Percentiles rank a stretch among this genome's conserved stretches.
Evolutionary conservation across 345 rosid genomes (phyloP).

Genomic region (Linum tenue): DNA sequence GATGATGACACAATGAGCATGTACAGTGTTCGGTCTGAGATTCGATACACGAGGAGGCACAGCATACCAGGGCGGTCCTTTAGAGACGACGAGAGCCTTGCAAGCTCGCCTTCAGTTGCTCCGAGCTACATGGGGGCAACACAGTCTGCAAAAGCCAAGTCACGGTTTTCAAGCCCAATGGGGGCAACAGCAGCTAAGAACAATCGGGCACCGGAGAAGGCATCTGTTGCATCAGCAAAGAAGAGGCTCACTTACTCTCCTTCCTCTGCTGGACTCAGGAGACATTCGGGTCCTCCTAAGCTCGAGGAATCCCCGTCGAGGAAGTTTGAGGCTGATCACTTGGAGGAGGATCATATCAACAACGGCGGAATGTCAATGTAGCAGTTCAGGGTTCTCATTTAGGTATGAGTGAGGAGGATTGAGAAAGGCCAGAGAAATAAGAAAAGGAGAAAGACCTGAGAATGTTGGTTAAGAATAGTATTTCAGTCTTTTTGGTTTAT

Average conservation of each 20-base stretch:
- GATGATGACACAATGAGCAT: conserved; percentile 60
- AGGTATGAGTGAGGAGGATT: too few relatives aligned
- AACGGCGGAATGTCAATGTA: background rate
- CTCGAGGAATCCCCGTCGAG: conserved; percentile 19
- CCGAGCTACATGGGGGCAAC: conserved; percentile 25
- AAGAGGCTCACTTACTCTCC: conserved; percentile 23
- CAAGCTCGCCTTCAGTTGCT: conserved; percentile 35
- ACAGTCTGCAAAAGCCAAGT: conserved; percentile 24
- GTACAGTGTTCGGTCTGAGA: conserved; percentile 48
- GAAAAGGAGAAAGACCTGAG: too few relatives aligned
- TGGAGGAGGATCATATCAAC: background rate
- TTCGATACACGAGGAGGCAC: conserved; percentile 57
- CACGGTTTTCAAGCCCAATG: conserved; percentile 16
- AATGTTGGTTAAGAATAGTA: too few relatives aligned
- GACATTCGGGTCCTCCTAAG: conserved; percentile 32
- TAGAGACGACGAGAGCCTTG: conserved; percentile 64
- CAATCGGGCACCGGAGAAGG: conserved; percentile 18
- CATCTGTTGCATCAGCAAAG: conserved; percentile 14
- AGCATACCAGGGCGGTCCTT: conserved; percentile 57
- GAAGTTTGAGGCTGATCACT: background rate
- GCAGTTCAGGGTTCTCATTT: background rate
- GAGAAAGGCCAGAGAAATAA: too few relatives aligned
- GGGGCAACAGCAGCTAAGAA: conserved; percentile 19
- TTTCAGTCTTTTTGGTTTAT: too few relatives aligned
- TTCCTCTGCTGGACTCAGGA: conserved; percentile 21